phyloP scores from a whole-genome alignment of 2,329 filamentous ascomycete species.

The Chaetomiaceae sp. region DNA sequence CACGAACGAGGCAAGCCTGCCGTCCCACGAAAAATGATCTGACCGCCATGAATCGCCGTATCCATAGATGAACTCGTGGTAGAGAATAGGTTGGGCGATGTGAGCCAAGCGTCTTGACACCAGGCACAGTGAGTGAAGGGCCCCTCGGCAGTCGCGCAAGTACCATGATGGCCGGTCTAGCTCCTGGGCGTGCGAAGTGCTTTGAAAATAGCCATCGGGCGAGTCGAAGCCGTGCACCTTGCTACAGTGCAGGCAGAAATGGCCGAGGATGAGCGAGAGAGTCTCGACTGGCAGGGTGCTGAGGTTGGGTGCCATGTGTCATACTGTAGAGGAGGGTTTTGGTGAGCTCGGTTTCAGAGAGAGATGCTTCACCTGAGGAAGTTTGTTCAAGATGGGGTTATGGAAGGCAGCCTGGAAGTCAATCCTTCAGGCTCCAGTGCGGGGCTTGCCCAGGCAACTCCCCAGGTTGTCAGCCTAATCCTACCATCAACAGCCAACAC shows the following conservation, averaged over 20 bases:
- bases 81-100: conserved; percentile 21
- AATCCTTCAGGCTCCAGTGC: no score
- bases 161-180: conserved; percentile 22
- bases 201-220: conserved; percentile 4
- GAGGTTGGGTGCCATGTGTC: conserved; percentile 3
- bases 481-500: no score
- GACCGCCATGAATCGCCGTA: conserved; percentile 26
- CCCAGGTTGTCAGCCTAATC: no score
- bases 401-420: no score
- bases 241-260: conserved; percentile 19
- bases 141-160: conserved; percentile 13
- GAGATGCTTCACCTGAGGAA: no score
- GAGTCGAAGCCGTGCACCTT: conserved; percentile 1
- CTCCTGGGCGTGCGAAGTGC: not conserved
- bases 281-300: conserved; percentile 13
- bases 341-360: no score
- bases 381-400: no score
- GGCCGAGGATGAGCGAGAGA: conserved; percentile 12
- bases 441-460: no score
- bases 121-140: conserved; percentile 20
- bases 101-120: conserved; percentile 21
- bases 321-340: no score
- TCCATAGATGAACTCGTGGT: conserved; percentile 24
- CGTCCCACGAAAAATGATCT: conserved; percentile 17
- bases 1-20: conserved; percentile 22